Evolutionary conservation across 148 eudicot genomes (phyloP), one percentile per base, ranked within the genome.

Genomic region (Chenopodium formosanum): DNA sequence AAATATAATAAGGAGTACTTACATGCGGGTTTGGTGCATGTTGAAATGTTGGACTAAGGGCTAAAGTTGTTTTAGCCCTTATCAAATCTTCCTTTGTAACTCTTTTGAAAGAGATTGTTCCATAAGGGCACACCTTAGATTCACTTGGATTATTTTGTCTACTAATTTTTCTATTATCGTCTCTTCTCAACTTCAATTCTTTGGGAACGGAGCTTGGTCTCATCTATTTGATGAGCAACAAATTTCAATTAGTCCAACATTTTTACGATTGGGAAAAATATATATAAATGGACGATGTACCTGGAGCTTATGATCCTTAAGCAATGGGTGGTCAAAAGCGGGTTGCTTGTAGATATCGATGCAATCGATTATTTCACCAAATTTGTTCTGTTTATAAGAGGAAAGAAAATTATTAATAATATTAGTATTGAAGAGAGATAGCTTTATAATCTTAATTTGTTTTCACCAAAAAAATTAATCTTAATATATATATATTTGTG

Each of bases 301-400:
- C 80, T 84, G 86, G 62, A 84, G 80, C 13, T 80, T 70, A 74
- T 84, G 86, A 63, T 75, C 71, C 64, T 76, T 80, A 2, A 84
- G 86, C 37, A 80, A 52, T 0, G 86, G 86, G 7, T 84, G 77
- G 80, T 84, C 80, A 50, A 84, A 84, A 16, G 86, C 86, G 1
- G 80, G 86, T 80, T 84, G 86, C 11, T 80, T 80, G 75, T 84
- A 76, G 27, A 84, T 70, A 23, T 80, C 53, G 7, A 84, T 63
- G 20, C 86, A 84, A 76, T 84, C 86, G 32, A 80, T 80, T 31
- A 80, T 62, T 2, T 71, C 64, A 1, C 80, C 83, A 46, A 76
- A 11, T 70, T 62, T 20, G 16, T 37, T 64, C 82, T 73, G 34
- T 74, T 22, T 70, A 7, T 16, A 1, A 62, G 22, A 4, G 77